phyloP scores from a whole-genome alignment of 257 asterid species.

The Solanum megistacrolobum region DNA sequence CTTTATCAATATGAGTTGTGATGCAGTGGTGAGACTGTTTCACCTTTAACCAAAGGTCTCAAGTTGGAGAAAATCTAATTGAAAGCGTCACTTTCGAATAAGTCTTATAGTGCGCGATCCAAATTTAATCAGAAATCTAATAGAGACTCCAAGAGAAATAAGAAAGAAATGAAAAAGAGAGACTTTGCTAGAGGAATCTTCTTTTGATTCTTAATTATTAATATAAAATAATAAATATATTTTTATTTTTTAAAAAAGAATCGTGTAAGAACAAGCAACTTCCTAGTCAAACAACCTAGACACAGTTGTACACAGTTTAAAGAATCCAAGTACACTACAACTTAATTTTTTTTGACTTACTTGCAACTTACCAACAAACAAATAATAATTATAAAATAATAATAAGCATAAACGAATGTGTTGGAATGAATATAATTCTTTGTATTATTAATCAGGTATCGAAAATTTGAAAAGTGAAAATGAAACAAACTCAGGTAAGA shows the following conservation, averaged over 20 bases:
- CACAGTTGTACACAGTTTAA: not conserved
- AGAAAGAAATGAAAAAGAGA: too few relatives aligned
- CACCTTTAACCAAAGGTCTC: accelerated
- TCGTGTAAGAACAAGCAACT: not conserved
- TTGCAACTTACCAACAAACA: not conserved
- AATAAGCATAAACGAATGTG: not conserved
- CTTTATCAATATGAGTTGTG: too few relatives aligned
- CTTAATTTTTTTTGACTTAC: not conserved
- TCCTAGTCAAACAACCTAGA: not conserved
- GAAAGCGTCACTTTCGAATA: too few relatives aligned
- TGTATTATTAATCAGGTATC: too few relatives aligned
- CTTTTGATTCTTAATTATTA: not conserved
- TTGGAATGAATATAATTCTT: too few relatives aligned
- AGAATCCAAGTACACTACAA: not conserved
- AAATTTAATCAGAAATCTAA: too few relatives aligned
- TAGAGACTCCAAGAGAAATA: too few relatives aligned
- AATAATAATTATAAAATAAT: not conserved
- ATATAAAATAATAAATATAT: not conserved
- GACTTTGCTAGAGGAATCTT: not conserved
- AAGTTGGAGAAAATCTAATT: too few relatives aligned
- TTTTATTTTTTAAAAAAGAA: not conserved
- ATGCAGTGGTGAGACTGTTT: too few relatives aligned
- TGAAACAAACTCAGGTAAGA: accelerated
- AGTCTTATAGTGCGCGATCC: too few relatives aligned
- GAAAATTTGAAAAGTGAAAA: too few relatives aligned